Percentiles rank a stretch among this genome's conserved stretches.
Evolutionary conservation across 2,329 filamentous ascomycete genomes (phyloP).

Genomic region (Lachnellula cervina): DNA sequence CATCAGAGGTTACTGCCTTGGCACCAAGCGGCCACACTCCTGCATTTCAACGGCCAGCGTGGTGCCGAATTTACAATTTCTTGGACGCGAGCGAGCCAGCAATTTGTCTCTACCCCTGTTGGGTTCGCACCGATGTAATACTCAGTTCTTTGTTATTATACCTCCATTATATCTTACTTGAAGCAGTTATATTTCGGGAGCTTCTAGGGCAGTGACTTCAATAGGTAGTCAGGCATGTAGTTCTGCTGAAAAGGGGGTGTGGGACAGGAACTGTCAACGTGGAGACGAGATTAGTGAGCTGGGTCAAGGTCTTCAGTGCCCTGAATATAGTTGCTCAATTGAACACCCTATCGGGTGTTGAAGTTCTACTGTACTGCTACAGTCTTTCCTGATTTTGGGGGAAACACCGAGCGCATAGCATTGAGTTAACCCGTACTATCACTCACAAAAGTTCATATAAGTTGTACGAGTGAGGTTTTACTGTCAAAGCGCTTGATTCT

Average conservation of each 20-base stretch:
- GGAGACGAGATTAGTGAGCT: background rate
- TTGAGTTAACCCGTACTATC: background rate
- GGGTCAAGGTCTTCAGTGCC: background rate
- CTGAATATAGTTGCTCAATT: background rate
- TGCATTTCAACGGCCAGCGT: background rate
- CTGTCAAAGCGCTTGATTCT: background rate
- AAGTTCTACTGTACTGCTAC: no score
- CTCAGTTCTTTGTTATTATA: background rate
- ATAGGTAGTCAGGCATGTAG: background rate
- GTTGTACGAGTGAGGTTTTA: background rate
- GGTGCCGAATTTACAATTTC: background rate
- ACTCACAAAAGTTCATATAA: background rate
- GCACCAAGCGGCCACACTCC: background rate
- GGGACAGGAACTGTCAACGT: background rate
- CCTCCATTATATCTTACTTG: background rate
- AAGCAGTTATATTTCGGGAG: background rate
- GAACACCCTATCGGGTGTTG: no score
- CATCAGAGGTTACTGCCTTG: background rate
- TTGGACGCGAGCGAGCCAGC: background rate
- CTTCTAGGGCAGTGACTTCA: background rate
- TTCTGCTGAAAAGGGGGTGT: background rate
- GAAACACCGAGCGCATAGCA: background rate
- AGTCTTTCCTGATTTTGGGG: no score
- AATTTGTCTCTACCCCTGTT: background rate
- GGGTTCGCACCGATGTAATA: background rate